phyloP scores from a whole-genome alignment of 305 asterid species.

The Fraxinus dipetala region DNA sequence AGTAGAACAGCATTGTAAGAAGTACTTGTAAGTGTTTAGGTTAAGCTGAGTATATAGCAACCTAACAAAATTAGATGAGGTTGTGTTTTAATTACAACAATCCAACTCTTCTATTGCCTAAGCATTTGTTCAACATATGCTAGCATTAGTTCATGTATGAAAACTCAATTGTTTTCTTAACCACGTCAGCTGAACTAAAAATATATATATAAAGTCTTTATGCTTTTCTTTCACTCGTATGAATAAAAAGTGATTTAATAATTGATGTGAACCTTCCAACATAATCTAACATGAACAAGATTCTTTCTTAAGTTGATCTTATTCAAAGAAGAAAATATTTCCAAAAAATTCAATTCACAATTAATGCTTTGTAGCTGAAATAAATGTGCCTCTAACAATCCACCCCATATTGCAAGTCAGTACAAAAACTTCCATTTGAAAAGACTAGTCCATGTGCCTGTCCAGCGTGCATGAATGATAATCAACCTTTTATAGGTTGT shows the following conservation, averaged over 20 bases:
- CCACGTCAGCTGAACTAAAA: neutral
- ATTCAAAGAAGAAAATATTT: neutral
- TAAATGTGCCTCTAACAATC: neutral
- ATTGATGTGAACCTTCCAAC: neutral
- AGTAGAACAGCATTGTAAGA: constrained; percentile 31
- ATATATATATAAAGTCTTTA: neutral
- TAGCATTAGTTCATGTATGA: neutral
- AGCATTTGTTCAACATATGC: neutral
- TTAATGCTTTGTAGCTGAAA: neutral
- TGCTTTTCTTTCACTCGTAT: neutral
- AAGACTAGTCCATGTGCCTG: constrained; percentile 23
- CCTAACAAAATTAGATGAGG: neutral
- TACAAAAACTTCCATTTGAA: neutral
- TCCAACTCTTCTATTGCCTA: neutral
- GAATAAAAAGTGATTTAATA: neutral
- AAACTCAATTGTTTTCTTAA: neutral
- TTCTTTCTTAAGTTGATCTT: neutral
- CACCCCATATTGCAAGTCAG: constrained; percentile 2
- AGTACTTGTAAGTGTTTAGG: neutral
- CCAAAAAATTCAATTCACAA: neutral
- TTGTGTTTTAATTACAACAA: neutral
- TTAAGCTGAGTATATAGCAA: neutral
- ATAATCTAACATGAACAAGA: neutral
- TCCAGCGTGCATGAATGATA: constrained; percentile 19
- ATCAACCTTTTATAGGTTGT: constrained; percentile 23